A percentile compares a stretch with the other conserved stretches of the same genome.
phyloP scores from a whole-genome alignment of 2,329 filamentous ascomycete species.

The Sclerotinia spermophila region DNA sequence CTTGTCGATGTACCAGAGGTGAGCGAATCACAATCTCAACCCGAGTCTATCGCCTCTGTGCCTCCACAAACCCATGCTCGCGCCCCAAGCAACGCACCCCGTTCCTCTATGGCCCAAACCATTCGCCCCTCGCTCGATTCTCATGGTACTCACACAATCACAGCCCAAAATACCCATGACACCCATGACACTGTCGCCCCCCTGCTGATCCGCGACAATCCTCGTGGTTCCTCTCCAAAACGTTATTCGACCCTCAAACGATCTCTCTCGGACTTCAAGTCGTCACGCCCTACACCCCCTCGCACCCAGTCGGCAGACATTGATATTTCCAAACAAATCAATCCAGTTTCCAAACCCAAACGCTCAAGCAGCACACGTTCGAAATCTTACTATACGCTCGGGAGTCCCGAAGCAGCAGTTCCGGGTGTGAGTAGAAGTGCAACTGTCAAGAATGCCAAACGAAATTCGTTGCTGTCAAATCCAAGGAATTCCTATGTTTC shows the following conservation, averaged over 20 bases:
- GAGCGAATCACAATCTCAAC: not conserved
- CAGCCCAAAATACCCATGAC: not conserved
- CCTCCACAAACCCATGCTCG: not conserved
- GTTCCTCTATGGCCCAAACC: not conserved
- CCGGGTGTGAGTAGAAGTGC: not conserved
- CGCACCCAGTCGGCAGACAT: not conserved
- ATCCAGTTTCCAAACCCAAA: not conserved
- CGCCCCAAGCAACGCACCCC: not conserved
- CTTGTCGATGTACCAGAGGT: not conserved
- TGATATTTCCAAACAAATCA: not conserved
- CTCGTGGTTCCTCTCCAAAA: not conserved
- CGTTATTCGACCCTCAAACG: constrained; percentile 2
- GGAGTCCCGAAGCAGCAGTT: not conserved
- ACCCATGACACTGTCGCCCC: constrained; percentile 3
- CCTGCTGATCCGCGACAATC: not conserved
- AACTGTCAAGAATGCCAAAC: not conserved
- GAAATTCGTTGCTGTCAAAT: not conserved
- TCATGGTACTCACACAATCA: not conserved
- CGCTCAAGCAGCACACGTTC: not conserved
- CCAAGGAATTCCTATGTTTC: not conserved
- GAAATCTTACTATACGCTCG: constrained; percentile 4
- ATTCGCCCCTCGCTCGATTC: not conserved
- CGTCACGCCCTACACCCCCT: not conserved
- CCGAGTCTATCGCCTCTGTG: not conserved
- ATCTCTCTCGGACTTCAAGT: not conserved